Percentiles rank a stretch among this genome's conserved stretches.
Evolutionary conservation across 768 basidiomycete species (phyloP).

Genomic region (Russula virescens): DNA sequence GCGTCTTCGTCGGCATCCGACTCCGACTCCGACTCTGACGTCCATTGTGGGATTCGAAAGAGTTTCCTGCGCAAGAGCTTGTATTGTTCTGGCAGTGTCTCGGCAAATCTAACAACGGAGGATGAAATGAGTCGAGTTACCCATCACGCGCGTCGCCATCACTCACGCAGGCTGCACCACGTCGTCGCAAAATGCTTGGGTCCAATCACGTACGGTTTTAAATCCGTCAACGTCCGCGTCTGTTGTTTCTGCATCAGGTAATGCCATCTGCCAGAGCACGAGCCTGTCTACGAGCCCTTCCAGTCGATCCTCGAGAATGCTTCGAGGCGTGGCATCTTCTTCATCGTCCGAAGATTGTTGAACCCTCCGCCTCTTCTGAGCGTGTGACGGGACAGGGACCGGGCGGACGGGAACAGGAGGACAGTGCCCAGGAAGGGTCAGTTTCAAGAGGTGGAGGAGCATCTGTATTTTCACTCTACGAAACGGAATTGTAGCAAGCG

Average conservation of each 20-base stretch:
- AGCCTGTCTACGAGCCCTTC: constrained; percentile 68
- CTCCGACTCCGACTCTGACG: constrained; percentile 7
- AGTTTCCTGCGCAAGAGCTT: constrained; percentile 25
- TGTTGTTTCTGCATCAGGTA: constrained; percentile 30
- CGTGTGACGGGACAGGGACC: constrained; percentile 12
- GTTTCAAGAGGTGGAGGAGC: constrained; percentile 57
- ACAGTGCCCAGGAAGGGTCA: constrained; percentile 51
- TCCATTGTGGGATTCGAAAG: constrained; percentile 23
- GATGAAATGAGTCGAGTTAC: neutral
- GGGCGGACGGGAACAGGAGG: constrained; percentile 26
- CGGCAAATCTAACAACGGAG: neutral
- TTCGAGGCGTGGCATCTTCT: constrained; percentile 18
- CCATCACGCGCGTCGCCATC: neutral
- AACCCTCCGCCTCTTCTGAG: constrained; percentile 23
- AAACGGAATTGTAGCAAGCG: no score
- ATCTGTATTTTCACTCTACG: constrained; percentile 73
- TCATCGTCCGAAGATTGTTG: constrained; percentile 23
- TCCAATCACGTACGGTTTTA: constrained; percentile 50
- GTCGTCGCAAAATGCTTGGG: constrained; percentile 63
- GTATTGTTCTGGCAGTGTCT: constrained; percentile 14
- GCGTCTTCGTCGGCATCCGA: neutral
- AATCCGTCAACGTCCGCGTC: constrained; percentile 24
- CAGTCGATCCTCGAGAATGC: constrained; percentile 50
- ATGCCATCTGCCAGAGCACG: constrained; percentile 64
- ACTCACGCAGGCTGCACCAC: constrained; percentile 60